Evolutionary conservation across 2,329 filamentous ascomycete genomes (phyloP).

Genomic region (Claviceps humidiphila): DNA sequence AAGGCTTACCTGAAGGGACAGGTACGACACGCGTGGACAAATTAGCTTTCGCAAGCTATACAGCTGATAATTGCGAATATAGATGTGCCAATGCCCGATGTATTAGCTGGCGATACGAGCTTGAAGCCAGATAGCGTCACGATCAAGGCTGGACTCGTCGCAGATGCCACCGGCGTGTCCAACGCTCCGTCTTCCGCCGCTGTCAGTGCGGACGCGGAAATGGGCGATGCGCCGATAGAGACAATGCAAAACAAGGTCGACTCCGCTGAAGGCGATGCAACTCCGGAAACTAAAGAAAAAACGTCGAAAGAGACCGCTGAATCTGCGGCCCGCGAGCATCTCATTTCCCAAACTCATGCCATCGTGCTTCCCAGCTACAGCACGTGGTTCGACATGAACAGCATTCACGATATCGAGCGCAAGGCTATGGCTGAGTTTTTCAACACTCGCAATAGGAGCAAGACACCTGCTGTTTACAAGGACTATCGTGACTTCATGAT

Average conservation of each 20-base stretch:
- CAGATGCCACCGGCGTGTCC: conserved; percentile 53
- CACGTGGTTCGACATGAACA: conserved; percentile 98
- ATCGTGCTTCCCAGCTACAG: conserved; percentile 97
- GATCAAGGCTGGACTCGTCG: conserved; percentile 43
- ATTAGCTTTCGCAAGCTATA: neutral
- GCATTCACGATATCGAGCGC: conserved; percentile 78
- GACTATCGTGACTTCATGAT: conserved; percentile 99
- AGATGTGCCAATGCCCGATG: conserved; percentile 55
- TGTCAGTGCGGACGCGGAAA: conserved; percentile 62
- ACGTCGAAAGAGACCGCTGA: conserved; percentile 74
- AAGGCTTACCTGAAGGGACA: conserved; percentile 29
- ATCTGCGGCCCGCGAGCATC: conserved; percentile 76
- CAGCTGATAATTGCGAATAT: conserved; percentile 4
- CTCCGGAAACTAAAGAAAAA: conserved; percentile 38
- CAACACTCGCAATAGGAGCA: conserved; percentile 95
- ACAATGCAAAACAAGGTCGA: conserved; percentile 32
- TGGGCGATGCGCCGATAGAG: conserved; percentile 51
- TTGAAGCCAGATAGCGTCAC: conserved; percentile 51
- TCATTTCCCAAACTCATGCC: conserved; percentile 85
- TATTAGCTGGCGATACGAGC: conserved; percentile 28
- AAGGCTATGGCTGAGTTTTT: conserved; percentile 97
- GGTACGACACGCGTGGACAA: conserved; percentile 22
- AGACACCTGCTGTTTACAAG: conserved; percentile 93
- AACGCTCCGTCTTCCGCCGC: conserved; percentile 44
- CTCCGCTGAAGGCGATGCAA: conserved; percentile 32